Evolutionary conservation across 1,284 basidiomycete species (phyloP).

Genomic region (Trichosporon asahii): DNA sequence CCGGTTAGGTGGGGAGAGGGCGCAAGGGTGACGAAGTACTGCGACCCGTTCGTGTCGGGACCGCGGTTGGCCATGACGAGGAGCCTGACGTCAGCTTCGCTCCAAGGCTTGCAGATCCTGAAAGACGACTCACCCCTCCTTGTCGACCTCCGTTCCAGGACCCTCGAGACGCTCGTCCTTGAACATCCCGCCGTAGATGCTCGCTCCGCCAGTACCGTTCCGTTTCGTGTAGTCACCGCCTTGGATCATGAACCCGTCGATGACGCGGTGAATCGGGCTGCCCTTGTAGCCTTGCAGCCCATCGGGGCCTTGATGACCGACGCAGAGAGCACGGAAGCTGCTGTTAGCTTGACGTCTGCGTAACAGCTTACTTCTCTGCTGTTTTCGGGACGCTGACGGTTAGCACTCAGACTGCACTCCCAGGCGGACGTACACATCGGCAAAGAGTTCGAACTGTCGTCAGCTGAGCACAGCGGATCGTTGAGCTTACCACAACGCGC

Average conservation of each 20-base stretch:
- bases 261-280: slow-evolving; percentile 72
- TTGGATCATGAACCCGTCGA: slow-evolving; percentile 84
- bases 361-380: slow-evolving; percentile 67
- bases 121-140: slow-evolving; percentile 40
- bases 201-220: slow-evolving; percentile 57
- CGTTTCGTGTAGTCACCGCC: slow-evolving; percentile 62
- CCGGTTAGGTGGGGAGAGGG: slow-evolving; percentile 52
- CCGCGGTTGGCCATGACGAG: slow-evolving; percentile 65
- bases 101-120: not conserved
- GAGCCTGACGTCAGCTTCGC: slow-evolving; percentile 30
- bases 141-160: slow-evolving; percentile 46
- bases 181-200: slow-evolving; percentile 50
- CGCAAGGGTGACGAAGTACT: slow-evolving; percentile 53
- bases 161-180: slow-evolving; percentile 48
- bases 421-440: slow-evolving; percentile 48
- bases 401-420: not conserved
- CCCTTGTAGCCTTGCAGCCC: slow-evolving; percentile 77
- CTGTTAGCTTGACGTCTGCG: slow-evolving; percentile 9
- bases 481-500: slow-evolving; percentile 58
- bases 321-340: slow-evolving; percentile 83
- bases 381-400: slow-evolving; percentile 69
- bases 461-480: slow-evolving; percentile 3
- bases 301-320: slow-evolving; percentile 70
- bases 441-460: slow-evolving; percentile 72
- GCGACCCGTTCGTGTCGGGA: slow-evolving; percentile 58